phyloP scores from a whole-genome alignment of 2,329 filamentous ascomycete species.

The Fusarium sp. region DNA sequence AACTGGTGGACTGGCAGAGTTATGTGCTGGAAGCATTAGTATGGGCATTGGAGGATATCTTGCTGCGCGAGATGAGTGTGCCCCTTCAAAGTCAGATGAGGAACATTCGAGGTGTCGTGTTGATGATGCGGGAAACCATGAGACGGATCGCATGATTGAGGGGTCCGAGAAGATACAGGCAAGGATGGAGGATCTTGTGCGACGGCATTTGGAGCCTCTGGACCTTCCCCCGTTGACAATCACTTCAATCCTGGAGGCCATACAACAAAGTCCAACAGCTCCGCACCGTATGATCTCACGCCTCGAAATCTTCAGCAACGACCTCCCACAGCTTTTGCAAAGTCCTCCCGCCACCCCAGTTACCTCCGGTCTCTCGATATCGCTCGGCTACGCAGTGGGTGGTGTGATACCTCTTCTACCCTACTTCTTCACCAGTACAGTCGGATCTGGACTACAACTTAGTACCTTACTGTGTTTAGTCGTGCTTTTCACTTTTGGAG shows the following conservation, averaged over 20 bases:
- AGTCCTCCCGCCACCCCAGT: slow-evolving; percentile 50
- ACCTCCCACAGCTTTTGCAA: background rate
- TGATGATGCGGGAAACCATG: slow-evolving; percentile 33
- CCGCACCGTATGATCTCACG: slow-evolving; percentile 40
- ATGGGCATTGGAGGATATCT: slow-evolving; percentile 80
- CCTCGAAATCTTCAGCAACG: slow-evolving; percentile 34
- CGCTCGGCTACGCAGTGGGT: slow-evolving; percentile 70
- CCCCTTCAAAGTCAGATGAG: background rate
- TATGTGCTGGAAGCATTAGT: slow-evolving; percentile 77
- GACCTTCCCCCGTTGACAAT: slow-evolving; percentile 42
- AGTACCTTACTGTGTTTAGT: slow-evolving; percentile 66
- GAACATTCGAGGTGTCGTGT: slow-evolving; percentile 43
- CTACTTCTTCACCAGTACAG: slow-evolving; percentile 65
- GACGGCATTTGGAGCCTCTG: slow-evolving; percentile 51
- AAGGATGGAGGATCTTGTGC: slow-evolving; percentile 41
- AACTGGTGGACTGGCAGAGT: slow-evolving; percentile 75
- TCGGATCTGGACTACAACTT: slow-evolving; percentile 60
- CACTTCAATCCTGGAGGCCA: slow-evolving; percentile 40
- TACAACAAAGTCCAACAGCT: slow-evolving; percentile 49
- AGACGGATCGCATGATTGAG: background rate
- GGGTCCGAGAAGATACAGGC: slow-evolving; percentile 21
- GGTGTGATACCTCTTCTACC: slow-evolving; percentile 72
- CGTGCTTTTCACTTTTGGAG: slow-evolving; percentile 67
- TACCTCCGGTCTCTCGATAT: slow-evolving; percentile 68
- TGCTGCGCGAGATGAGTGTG: slow-evolving; percentile 60